Base-by-base conservation (phyloP, 176 grass and related monocot species). In the Musa itinerans region DNA sequence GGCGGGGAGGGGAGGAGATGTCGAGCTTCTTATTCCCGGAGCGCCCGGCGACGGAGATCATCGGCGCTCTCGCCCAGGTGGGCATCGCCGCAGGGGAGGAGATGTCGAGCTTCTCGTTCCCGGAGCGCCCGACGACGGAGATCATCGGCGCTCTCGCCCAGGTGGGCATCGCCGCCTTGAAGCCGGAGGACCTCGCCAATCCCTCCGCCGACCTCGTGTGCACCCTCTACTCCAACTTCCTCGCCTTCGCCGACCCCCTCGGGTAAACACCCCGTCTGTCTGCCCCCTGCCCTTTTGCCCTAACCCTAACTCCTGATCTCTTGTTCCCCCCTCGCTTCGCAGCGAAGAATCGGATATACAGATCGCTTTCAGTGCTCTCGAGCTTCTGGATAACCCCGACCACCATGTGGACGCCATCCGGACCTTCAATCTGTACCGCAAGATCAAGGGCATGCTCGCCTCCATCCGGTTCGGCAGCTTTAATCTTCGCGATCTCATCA, bases 341-440 rank as follows among this genome's bases (percentile, higher is more conserved):
- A 96, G 92, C 19, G 78, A 83, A 9, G 87, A 84, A 16, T 64
- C 76, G n/a, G 80, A 92, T 59, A 54, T 57, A 63, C 89, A 92
- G 84, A 81, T 96, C 62, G 85, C 83, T 27, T 90, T 96, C 74
- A 51, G 79, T 22, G 65, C 74, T 27, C 76, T 92, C 74, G 55
- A 62, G 75, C 11, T 17, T 52, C 70, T 92, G 11, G 93, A 96
- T 15, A 92, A 90, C 74, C 89, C 93, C 15, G 89, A 92, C 15
- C 81, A 81, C 70, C 83, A 88, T 61, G 13, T 34, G 5, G 34
- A 77, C 8, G 81, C 79, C 53, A 49, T 90, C 22, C 73, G 8
- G 27, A 9, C 77, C 2, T 26, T 68, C 26, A 77, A 63, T 27
- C 61, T 92, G 21, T 79, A 79, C 81, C 14, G 21, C 0, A 90